Evolutionary conservation across 176 grass and related monocot genomes (phyloP), one percentile per base, ranked within the genome.

Genomic region (Zea luxurians): DNA sequence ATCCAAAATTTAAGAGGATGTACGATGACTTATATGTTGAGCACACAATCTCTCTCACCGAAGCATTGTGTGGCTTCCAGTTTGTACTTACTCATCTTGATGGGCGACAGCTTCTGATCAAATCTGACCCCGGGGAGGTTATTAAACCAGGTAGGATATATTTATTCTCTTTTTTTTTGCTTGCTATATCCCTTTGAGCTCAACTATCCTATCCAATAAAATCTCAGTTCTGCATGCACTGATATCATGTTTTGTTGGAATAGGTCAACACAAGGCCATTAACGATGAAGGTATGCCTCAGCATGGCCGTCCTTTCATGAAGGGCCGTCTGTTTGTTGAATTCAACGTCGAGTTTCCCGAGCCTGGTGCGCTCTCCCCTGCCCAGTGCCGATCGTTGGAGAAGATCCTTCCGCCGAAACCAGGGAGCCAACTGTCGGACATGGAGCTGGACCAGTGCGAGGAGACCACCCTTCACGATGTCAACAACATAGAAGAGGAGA

Each of bases 201-300:
- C 2, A 20, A 11, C 4, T 46, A 7, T 70, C 21, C 58, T 66
- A 46, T 71, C 4, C 8, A 42, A 72, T n/a, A 10, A 46, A 8
- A 18, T 18, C 10, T 53, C 49, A 63, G 35, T 68, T 52, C 54
- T 10, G 11, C 59, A 65, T 64, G 34, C 60, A 38, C 12, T 84
- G 37, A 85, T 78, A 10, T 15, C 41, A 8, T 57, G 3, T 42
- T 48, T 64, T 48, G 11, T 75, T 66, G 44, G 65, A 71, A 80
- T 79, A 99, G 88, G 88, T 49, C 92, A 96, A 87, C 81, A 87
- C 71, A 93, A 96, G 82, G 96, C 88, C 47, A 93, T 96, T 44
- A 89, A 99, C 63, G 96, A 99, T 2, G 92, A 99, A 80, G 96
- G 96, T 5, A 96, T 99, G 96, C 96, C 96, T 35, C 85, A 96